A percentile compares a stretch with the other conserved stretches of the same genome.
phyloP scores from a whole-genome alignment of 2,329 filamentous ascomycete species.

The Grosmannia clavigera region DNA sequence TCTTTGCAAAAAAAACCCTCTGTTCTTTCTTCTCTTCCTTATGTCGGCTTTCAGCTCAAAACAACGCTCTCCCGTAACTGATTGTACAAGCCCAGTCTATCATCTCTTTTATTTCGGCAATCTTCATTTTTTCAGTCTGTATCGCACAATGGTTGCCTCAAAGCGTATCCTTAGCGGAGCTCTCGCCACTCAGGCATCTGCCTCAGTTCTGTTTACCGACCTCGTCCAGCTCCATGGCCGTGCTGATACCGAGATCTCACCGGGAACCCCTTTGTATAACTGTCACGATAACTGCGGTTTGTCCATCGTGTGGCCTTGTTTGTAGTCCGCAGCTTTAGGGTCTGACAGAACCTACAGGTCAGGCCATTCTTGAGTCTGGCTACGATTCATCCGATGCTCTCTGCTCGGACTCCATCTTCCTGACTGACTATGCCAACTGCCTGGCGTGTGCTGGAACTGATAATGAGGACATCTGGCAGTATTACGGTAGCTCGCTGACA shows the following conservation, averaged over 20 bases:
- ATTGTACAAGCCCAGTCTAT: neutral
- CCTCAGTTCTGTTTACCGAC: neutral
- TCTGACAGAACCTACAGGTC: conserved; percentile 9
- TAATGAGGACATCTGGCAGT: conserved; percentile 28
- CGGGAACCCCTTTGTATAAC: conserved; percentile 26
- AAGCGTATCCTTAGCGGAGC: neutral
- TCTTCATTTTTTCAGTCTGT: no score
- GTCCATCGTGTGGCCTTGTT: conserved; percentile 4
- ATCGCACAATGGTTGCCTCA: neutral
- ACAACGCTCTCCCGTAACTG: neutral
- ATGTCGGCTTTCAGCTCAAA: no score
- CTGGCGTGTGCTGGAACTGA: conserved; percentile 26
- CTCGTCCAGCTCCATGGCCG: conserved; percentile 14
- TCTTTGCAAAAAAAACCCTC: neutral
- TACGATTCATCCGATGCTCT: conserved; percentile 15
- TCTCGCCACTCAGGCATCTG: conserved; percentile 5
- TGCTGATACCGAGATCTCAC: conserved; percentile 21
- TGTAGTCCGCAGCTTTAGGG: neutral
- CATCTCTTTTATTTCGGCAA: neutral
- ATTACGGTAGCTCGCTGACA: conserved; percentile 23
- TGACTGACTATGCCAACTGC: conserved; percentile 26
- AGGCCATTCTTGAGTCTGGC: conserved; percentile 23
- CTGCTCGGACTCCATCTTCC: conserved; percentile 25
- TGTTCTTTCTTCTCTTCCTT: neutral
- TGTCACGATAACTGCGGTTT: conserved; percentile 32